These are phyloP conservation scores for Delitschia confertaspora DNA, from an alignment of 495 filamentous ascomycete genomes.

Conservation along the genomic window DNA sequence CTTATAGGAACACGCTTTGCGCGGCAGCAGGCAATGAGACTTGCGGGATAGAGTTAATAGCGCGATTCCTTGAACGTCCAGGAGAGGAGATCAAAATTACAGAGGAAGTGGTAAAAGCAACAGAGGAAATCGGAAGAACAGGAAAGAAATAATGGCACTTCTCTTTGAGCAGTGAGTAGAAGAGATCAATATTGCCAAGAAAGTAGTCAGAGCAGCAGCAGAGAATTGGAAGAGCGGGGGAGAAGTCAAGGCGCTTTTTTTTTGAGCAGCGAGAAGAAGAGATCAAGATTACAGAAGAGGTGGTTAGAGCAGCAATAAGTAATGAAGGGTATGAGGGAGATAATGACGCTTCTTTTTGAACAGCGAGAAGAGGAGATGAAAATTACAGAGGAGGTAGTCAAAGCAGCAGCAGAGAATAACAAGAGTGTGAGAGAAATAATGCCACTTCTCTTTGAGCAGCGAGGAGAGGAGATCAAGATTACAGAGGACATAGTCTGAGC, in stretches of 20 bases:
- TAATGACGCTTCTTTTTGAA: conserved; percentile 2
- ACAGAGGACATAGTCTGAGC: conserved; percentile 3
- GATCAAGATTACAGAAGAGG: conserved; percentile 4
- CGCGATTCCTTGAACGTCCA: conserved; percentile 12
- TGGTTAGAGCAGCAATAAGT: background rate
- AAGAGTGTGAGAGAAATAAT: background rate
- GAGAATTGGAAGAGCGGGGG: background rate
- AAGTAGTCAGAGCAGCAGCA: background rate
- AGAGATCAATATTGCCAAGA: background rate
- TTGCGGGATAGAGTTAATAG: conserved; percentile 7
- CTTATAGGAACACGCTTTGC: background rate
- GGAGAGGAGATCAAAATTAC: conserved; percentile 20
- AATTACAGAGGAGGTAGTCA: conserved; percentile 4
- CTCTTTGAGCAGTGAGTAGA: background rate
- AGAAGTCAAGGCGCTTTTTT: background rate
- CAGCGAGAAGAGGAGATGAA: background rate
- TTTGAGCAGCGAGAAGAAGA: background rate
- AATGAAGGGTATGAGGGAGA: background rate
- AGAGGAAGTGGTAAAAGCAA: conserved; percentile 2
- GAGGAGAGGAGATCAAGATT: background rate
- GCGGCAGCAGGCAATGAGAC: background rate
- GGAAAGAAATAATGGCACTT: background rate
- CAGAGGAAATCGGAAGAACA: background rate
- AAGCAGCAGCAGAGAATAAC: background rate
- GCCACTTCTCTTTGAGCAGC: background rate